Percentiles rank a stretch among this genome's conserved stretches.
These are phyloP conservation scores for Aspergillus fumigatus DNA, from an alignment of 2,329 filamentous ascomycete genomes.

Conservation along the genomic window DNA sequence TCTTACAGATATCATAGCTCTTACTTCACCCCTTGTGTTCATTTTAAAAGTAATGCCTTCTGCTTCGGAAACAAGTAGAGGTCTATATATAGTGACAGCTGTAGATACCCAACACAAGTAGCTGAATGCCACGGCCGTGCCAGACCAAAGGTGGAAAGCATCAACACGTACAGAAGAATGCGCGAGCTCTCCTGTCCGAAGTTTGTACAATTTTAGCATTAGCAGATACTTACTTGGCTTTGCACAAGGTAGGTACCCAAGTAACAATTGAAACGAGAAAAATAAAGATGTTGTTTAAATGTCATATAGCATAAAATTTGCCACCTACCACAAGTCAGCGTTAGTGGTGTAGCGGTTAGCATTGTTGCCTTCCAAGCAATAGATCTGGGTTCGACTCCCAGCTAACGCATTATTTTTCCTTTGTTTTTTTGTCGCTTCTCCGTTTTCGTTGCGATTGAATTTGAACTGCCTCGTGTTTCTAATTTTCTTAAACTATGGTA, in stretches of 20 bases:
- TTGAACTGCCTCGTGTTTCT: no score
- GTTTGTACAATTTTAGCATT: background rate
- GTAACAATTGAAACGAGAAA: background rate
- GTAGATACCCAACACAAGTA: background rate
- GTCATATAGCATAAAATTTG: background rate
- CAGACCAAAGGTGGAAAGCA: background rate
- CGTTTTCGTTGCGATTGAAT: background rate
- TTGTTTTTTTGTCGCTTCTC: background rate
- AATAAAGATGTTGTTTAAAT: no score
- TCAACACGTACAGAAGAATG: background rate
- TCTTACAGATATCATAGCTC: no score
- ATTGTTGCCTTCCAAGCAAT: background rate
- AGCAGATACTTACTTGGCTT: fast-evolving
- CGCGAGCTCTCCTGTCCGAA: background rate
- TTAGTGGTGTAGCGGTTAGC: background rate
- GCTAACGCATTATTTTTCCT: background rate
- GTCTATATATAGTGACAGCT: no score
- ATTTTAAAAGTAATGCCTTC: no score
- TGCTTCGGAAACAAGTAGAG: no score
- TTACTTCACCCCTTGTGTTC: no score
- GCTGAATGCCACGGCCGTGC: background rate
- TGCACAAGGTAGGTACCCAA: background rate
- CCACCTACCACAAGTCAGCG: background rate
- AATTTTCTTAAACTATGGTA: no score
- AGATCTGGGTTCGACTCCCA: background rate